These are phyloP conservation scores for Claviceps sp. DNA, from an alignment of 2,329 filamentous ascomycete genomes.

Conservation along the genomic window DNA sequence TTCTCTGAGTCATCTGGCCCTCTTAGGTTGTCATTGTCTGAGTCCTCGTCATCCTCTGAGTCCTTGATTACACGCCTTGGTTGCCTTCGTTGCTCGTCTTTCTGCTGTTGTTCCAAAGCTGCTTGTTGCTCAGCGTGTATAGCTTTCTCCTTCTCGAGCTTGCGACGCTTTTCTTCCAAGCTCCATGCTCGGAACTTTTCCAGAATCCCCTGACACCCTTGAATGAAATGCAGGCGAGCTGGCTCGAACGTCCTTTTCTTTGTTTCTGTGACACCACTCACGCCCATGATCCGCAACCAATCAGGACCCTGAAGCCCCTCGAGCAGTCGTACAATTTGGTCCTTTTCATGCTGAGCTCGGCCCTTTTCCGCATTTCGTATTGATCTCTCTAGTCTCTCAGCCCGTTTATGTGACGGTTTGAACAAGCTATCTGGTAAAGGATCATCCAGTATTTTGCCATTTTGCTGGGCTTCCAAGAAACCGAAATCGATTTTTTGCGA, in stretches of 20 bases:
- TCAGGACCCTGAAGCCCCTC: constrained; percentile 82
- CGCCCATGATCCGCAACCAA: constrained; percentile 85
- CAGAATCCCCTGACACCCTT: constrained; percentile 66
- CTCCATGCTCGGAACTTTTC: constrained; percentile 84
- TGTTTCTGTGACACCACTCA: constrained; percentile 71
- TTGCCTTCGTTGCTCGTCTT: constrained; percentile 14
- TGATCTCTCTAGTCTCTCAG: constrained; percentile 46
- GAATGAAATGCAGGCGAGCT: constrained; percentile 73
- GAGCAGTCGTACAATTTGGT: constrained; percentile 51
- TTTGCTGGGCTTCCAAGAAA: constrained; percentile 34
- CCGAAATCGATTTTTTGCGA: constrained; percentile 43
- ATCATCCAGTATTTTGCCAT: constrained; percentile 32
- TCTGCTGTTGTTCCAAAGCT: constrained; percentile 22
- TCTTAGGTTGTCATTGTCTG: constrained; percentile 5
- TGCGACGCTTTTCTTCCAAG: constrained; percentile 74
- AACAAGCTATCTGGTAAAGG: constrained; percentile 43
- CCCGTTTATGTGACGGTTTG: constrained; percentile 40
- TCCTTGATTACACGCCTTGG: constrained; percentile 14
- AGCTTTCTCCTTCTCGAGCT: constrained; percentile 56
- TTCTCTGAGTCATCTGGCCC: constrained; percentile 13
- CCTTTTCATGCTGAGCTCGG: constrained; percentile 52
- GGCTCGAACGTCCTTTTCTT: constrained; percentile 79
- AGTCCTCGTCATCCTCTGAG: constrained; percentile 23
- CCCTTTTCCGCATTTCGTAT: constrained; percentile 52
- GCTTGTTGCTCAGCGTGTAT: constrained; percentile 6